Evolutionary conservation across 495 filamentous ascomycete genomes (phyloP), one percentile per base, ranked within the genome.

Genomic region (Rusavskia elegans): DNA sequence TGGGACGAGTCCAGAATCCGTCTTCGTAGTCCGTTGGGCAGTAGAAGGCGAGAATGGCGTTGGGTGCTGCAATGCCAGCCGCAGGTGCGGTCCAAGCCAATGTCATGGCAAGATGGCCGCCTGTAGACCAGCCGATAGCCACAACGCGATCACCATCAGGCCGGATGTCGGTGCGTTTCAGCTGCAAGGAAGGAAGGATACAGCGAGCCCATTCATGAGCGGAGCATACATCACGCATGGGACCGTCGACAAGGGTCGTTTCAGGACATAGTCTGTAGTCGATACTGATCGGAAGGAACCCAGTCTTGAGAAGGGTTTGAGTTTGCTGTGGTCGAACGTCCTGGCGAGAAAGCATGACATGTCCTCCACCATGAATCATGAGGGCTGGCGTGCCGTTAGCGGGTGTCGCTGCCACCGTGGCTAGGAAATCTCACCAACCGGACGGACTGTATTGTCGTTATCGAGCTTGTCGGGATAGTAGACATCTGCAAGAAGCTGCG

Each of bases 241-340:
- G 64, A 0, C 77, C 77, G 1, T 77, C 68, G n/a, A 59, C 3
- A 0, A 79, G 52, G 13, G 14, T 67, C 2, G 66, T 53, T 49
- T 81, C 76, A 0, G 78, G 78, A 53, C 77, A 79, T 1, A 81
- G 68, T 14, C 77, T 7, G 75, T 80, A 74, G 55, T 81, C 77
- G 6, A 76, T 49, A 53, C 71, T 75, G 20, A 80, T 61, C 6
- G 77, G 74, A 1, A 80, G 54, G 50, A 78, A 66, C 4, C 73
- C 74, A 2, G 54, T 53, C 0, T 58, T 45, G 3, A 75, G 60
- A 0, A 78, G 61, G 0, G 63, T 32, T 8, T 51, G 19, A 0
- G 66, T 73, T 49, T 79, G 77, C 16, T 52, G 45, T 0, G 64
- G 66, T 0, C 66, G 61, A 7, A 79, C 60, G 37, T 69, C 74